phyloP scores from a whole-genome alignment of 306 rosid genomes.

The Pyrus bretschneideri region DNA sequence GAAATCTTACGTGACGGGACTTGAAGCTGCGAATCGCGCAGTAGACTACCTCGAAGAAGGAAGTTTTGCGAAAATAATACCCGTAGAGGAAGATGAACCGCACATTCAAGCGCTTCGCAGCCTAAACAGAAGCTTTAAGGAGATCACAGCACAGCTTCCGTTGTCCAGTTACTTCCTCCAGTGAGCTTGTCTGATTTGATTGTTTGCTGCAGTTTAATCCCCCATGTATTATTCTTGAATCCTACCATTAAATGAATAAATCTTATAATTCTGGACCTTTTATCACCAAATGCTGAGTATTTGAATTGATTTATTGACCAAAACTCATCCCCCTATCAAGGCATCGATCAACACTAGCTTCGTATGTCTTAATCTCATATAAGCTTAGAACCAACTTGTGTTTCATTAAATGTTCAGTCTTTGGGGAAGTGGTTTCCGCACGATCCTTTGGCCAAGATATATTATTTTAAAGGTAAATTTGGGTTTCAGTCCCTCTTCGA shows the following conservation, averaged over 20 bases:
- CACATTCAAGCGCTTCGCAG: slow-evolving; percentile 43
- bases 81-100: slow-evolving; percentile 50
- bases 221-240: neutral
- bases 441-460: no score
- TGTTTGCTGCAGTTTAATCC: neutral
- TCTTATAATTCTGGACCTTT: neutral
- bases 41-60: slow-evolving; percentile 51
- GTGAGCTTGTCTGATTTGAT: neutral
- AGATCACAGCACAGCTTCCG: slow-evolving; percentile 38
- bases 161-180: slow-evolving; percentile 32
- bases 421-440: no score
- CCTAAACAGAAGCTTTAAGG: slow-evolving; percentile 38
- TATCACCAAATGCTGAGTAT: neutral
- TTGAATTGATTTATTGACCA: neutral
- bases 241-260: neutral
- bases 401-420: no score
- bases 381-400: no score
- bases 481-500: no score
- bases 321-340: no score
- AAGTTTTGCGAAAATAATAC: slow-evolving; percentile 44
- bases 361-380: no score
- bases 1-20: slow-evolving; percentile 49
- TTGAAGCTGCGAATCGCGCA: slow-evolving; percentile 52
- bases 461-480: no score
- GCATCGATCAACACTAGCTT: no score